Evolutionary conservation across 2,329 filamentous ascomycete genomes (phyloP).

Genomic region (Monosporascus sp.): DNA sequence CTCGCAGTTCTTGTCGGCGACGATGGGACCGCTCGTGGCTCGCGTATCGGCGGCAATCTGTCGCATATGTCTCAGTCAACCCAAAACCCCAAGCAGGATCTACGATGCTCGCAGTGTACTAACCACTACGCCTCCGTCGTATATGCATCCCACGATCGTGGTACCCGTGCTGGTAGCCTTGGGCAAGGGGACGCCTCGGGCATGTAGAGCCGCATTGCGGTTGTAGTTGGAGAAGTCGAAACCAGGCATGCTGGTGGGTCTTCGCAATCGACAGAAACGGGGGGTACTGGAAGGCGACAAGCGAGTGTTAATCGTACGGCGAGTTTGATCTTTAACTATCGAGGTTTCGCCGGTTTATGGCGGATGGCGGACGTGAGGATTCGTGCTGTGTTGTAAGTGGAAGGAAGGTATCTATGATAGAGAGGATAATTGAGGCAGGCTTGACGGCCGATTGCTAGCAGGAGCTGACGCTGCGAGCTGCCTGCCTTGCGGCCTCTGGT

Average conservation of each 20-base stretch:
- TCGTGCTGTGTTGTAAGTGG: too few relatives aligned
- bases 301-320: too few relatives aligned
- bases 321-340: too few relatives aligned
- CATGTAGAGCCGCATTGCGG: slow-evolving; percentile 94
- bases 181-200: slow-evolving; percentile 86
- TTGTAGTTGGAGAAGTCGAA: slow-evolving; percentile 99
- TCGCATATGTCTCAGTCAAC: slow-evolving; percentile 9
- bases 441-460: too few relatives aligned
- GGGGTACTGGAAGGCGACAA: neutral
- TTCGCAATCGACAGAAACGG: neutral
- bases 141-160: slow-evolving; percentile 97
- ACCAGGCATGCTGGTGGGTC: slow-evolving; percentile 68
- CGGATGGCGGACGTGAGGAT: too few relatives aligned
- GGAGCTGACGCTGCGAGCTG: neutral
- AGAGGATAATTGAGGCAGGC: too few relatives aligned
- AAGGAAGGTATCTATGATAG: too few relatives aligned
- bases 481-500: neutral
- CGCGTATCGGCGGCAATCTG: slow-evolving; percentile 97
- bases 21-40: slow-evolving; percentile 94
- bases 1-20: slow-evolving; percentile 99
- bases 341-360: too few relatives aligned
- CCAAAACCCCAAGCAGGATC: too few relatives aligned
- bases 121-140: slow-evolving; percentile 91
- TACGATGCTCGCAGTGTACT: slow-evolving; percentile 29
- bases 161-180: slow-evolving; percentile 98